A percentile compares a stretch with the other conserved stretches of the same genome.
Evolutionary conservation across 495 filamentous ascomycete species (phyloP).

Genomic region (Xylaria curta): DNA sequence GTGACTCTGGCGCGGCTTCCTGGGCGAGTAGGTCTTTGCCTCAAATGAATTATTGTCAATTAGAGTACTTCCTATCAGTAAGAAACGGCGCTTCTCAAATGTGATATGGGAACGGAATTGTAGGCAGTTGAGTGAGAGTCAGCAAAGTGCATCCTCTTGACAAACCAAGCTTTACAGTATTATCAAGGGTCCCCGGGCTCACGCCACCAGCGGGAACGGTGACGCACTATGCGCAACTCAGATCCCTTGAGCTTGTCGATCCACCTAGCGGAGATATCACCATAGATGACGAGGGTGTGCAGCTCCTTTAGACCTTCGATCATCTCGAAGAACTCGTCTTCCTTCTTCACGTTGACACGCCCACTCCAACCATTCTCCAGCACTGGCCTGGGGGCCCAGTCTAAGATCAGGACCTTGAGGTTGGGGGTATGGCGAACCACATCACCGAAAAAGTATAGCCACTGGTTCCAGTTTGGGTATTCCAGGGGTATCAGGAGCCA

Average conservation of each 20-base stretch:
- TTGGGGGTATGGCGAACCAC: conserved; percentile 21
- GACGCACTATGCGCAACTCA: conserved; percentile 22
- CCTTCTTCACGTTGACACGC: conserved; percentile 33
- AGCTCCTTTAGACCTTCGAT: conserved; percentile 30
- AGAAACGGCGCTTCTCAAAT: not conserved
- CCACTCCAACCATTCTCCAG: conserved; percentile 27
- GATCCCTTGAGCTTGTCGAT: conserved; percentile 26
- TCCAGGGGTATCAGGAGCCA: conserved; percentile 34
- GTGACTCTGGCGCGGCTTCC: not conserved
- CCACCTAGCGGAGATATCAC: conserved; percentile 31
- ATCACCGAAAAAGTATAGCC: conserved; percentile 34
- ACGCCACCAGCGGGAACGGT: conserved; percentile 34
- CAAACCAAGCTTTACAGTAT: not conserved
- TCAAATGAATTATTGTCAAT: not conserved
- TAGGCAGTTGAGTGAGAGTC: not conserved
- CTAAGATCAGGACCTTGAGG: conserved; percentile 31
- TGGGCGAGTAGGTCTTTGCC: not conserved
- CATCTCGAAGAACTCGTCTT: conserved; percentile 33
- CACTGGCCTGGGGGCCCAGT: conserved; percentile 37
- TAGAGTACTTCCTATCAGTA: not conserved
- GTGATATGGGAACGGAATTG: not conserved
- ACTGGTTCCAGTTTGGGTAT: conserved; percentile 42
- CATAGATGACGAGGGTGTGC: conserved; percentile 30
- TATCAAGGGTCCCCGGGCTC: conserved; percentile 33
- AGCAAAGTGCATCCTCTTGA: not conserved